These are phyloP conservation scores for Lithospermum erythrorhizon DNA, from an alignment of 257 asterid species.

Conservation along the genomic window DNA sequence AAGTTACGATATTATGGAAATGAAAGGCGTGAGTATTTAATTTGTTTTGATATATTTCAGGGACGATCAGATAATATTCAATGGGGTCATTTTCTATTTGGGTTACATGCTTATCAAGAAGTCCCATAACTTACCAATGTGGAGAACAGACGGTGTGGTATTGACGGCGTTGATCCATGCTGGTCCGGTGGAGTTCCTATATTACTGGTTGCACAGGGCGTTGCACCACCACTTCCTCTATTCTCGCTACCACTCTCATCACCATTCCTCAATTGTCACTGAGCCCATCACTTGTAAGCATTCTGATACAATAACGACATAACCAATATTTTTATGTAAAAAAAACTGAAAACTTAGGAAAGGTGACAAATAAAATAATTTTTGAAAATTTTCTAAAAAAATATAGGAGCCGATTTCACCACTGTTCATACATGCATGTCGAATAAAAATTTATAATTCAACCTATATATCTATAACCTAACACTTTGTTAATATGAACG, in stretches of 20 bases:
- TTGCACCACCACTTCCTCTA: constrained; percentile 88
- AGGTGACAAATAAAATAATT: no score
- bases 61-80: constrained; percentile 82
- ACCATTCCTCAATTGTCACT: constrained; percentile 85
- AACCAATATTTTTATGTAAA: no score
- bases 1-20: no score
- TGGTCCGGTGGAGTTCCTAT: constrained; percentile 81
- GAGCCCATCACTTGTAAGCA: constrained; percentile 86
- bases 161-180: constrained; percentile 45
- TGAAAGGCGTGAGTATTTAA: no score
- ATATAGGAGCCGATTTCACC: no score
- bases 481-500: no score
- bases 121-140: constrained; percentile 34
- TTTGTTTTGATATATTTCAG: constrained; percentile 20
- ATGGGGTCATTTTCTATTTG: constrained; percentile 46
- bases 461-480: no score
- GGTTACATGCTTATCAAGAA: constrained; percentile 11
- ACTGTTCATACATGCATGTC: no score
- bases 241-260: constrained; percentile 87
- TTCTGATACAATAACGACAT: no score
- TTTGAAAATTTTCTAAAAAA: no score
- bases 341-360: no score
- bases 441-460: no score
- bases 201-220: constrained; percentile 89
- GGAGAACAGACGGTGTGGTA: constrained; percentile 55